A percentile compares a stretch with the other conserved stretches of the same genome.
Evolutionary conservation across 2,329 filamentous ascomycete species (phyloP).

Genomic region (Trematosphaeria pertusa): DNA sequence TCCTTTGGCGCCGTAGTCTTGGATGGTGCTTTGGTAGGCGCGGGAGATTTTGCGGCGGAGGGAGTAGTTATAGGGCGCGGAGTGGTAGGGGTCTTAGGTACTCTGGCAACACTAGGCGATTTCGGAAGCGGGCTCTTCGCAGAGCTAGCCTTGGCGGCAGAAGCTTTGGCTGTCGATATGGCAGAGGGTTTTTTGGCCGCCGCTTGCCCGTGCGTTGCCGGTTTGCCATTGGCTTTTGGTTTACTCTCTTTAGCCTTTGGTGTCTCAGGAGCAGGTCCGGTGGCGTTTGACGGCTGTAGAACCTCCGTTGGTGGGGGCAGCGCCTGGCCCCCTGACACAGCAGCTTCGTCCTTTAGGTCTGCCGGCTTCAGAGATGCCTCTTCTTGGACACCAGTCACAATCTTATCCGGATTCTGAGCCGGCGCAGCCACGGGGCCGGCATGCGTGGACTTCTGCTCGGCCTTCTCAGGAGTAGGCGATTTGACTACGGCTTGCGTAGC

Average conservation of each 20-base stretch:
- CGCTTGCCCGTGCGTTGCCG: slow-evolving; percentile 28
- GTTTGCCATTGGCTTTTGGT: slow-evolving; percentile 25
- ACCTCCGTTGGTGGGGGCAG: slow-evolving; percentile 42
- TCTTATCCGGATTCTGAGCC: slow-evolving; percentile 53
- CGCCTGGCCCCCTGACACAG: slow-evolving; percentile 49
- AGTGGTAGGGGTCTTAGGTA: slow-evolving; percentile 38
- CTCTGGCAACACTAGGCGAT: slow-evolving; percentile 20
- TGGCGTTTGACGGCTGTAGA: slow-evolving; percentile 14
- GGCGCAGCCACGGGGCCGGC: slow-evolving; percentile 4
- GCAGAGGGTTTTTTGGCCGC: slow-evolving; percentile 40
- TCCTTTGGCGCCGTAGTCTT: slow-evolving; percentile 34
- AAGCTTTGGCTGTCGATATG: slow-evolving; percentile 41
- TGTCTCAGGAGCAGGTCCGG: slow-evolving; percentile 14
- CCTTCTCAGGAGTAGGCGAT: not conserved
- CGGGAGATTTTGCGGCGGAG: slow-evolving; percentile 26
- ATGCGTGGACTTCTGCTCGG: not conserved
- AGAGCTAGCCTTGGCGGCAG: slow-evolving; percentile 30
- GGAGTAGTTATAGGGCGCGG: slow-evolving; percentile 29
- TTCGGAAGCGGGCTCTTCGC: slow-evolving; percentile 43
- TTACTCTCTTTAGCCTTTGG: slow-evolving; percentile 23
- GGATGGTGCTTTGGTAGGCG: slow-evolving; percentile 8
- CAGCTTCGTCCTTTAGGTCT: slow-evolving; percentile 46
- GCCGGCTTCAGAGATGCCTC: slow-evolving; percentile 50
- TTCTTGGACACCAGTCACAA: slow-evolving; percentile 51
- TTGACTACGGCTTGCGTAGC: slow-evolving; percentile 3